A percentile compares a stretch with the other conserved stretches of the same genome.
phyloP scores from a whole-genome alignment of 1,284 basidiomycete species.

The Fistulinella cinereoalba region DNA sequence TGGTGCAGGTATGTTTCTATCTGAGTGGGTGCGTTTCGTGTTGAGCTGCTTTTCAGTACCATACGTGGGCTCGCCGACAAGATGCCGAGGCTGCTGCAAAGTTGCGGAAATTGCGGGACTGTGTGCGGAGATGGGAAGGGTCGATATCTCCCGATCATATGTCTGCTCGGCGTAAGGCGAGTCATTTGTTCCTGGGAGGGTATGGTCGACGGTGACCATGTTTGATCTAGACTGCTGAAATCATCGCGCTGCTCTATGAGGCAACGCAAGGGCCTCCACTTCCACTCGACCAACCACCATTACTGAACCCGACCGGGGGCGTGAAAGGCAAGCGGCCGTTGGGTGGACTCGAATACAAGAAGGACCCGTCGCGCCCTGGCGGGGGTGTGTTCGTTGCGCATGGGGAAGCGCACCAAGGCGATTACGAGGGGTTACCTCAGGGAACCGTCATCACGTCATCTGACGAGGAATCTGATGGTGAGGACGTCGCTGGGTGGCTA shows the following conservation, averaged over 20 bases:
- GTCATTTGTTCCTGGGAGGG: slow-evolving; percentile 32
- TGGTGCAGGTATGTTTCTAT: slow-evolving; percentile 74
- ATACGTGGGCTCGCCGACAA: slow-evolving; percentile 85
- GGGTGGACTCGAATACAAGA: slow-evolving; percentile 63
- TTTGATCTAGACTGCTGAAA: slow-evolving; percentile 76
- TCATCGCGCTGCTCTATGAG: slow-evolving; percentile 89
- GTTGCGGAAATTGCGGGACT: slow-evolving; percentile 78
- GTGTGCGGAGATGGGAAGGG: slow-evolving; percentile 80
- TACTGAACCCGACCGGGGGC: slow-evolving; percentile 72
- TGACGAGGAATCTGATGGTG: slow-evolving; percentile 51
- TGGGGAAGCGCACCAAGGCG: slow-evolving; percentile 42
- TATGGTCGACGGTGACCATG: slow-evolving; percentile 18
- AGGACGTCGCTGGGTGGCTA: slow-evolving; percentile 26
- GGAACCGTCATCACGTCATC: slow-evolving; percentile 59
- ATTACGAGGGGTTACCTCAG: slow-evolving; percentile 58
- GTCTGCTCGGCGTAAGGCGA: slow-evolving; percentile 83
- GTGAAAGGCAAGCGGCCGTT: slow-evolving; percentile 58
- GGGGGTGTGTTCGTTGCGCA: slow-evolving; percentile 82
- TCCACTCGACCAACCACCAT: slow-evolving; percentile 54
- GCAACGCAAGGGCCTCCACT: slow-evolving; percentile 73
- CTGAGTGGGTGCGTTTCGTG: slow-evolving; percentile 3
- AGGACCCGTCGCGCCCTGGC: slow-evolving; percentile 74
- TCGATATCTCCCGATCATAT: slow-evolving; percentile 82
- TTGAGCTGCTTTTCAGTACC: slow-evolving; percentile 58
- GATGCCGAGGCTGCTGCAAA: slow-evolving; percentile 73